These are phyloP conservation scores for Exophiala xenobiotica DNA, from an alignment of 2,329 filamentous ascomycete genomes.

Conservation along the genomic window DNA sequence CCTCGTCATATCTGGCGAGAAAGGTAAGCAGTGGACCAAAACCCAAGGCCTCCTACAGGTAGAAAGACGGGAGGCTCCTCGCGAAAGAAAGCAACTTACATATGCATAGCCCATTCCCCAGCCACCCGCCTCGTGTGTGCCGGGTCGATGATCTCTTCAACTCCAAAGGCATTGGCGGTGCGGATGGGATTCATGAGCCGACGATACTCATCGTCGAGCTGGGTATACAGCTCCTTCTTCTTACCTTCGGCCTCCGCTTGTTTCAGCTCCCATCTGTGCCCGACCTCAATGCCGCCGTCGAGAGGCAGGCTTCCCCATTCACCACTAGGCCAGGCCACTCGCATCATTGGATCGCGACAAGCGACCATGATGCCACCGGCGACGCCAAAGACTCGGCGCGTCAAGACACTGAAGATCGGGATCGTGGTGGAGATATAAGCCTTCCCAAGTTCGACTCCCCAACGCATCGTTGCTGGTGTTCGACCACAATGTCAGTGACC, in stretches of 20 bases:
- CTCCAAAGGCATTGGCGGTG: constrained; percentile 62
- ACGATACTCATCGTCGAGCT: constrained; percentile 60
- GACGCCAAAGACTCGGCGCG: constrained; percentile 61
- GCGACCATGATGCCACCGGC: constrained; percentile 65
- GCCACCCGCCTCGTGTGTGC: constrained; percentile 56
- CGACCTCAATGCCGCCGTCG: constrained; percentile 65
- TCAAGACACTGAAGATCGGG: constrained; percentile 63
- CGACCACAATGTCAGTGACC: constrained; percentile 6
- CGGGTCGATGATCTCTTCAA: constrained; percentile 66
- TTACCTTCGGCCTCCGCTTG: constrained; percentile 54
- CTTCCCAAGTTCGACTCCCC: constrained; percentile 60
- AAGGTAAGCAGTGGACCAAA: neutral
- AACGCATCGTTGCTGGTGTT: constrained; percentile 62
- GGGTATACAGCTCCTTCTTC: constrained; percentile 55
- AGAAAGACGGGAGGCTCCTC: too few relatives aligned
- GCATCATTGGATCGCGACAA: constrained; percentile 59
- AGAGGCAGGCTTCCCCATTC: constrained; percentile 63
- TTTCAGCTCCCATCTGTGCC: constrained; percentile 59
- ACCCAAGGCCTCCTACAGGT: too few relatives aligned
- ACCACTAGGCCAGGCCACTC: constrained; percentile 63
- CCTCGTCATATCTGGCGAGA: constrained; percentile 5
- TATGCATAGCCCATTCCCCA: constrained; percentile 56
- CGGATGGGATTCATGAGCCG: constrained; percentile 64
- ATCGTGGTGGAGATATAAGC: constrained; percentile 63
- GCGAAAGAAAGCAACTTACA: too few relatives aligned